Percentiles rank a stretch among this genome's conserved stretches.
Evolutionary conservation across 805 yeast species (phyloP).

Genomic region (Lachancea thermotolerans): DNA sequence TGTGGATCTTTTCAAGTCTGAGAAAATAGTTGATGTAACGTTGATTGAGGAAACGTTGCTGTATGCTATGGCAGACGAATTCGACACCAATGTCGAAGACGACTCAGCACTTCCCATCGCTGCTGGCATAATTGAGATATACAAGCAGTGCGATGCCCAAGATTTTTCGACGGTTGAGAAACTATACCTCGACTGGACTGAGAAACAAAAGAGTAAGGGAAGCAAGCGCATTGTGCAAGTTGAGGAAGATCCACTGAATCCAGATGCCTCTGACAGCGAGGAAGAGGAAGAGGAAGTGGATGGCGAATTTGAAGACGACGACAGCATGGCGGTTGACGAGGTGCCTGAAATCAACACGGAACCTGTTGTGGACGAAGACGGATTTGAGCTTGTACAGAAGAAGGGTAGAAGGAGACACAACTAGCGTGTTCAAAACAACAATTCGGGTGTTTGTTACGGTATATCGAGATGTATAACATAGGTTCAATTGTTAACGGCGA

Average conservation of each 20-base stretch:
- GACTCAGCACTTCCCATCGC: conserved; percentile 78
- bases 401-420: conserved; percentile 41
- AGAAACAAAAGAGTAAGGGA: conserved; percentile 39
- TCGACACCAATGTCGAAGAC: conserved; percentile 82
- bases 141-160: conserved; percentile 52
- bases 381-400: conserved; percentile 80
- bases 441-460: too few relatives aligned
- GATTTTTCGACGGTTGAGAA: conserved; percentile 52
- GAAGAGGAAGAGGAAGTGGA: conserved; percentile 42
- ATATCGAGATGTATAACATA: too few relatives aligned
- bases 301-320: conserved; percentile 36
- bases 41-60: conserved; percentile 78
- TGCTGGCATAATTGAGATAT: conserved; percentile 53
- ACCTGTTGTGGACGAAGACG: conserved; percentile 88
- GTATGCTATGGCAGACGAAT: conserved; percentile 92
- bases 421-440: background rate
- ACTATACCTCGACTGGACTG: conserved; percentile 52
- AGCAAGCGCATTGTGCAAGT: conserved; percentile 37
- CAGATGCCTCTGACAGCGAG: conserved; percentile 46
- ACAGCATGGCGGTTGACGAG: conserved; percentile 32
- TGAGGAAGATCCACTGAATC: conserved; percentile 56
- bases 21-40: conserved; percentile 62
- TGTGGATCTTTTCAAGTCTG: conserved; percentile 64
- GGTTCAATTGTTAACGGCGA: too few relatives aligned
- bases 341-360: conserved; percentile 15